Evolutionary conservation across 495 filamentous ascomycete species (phyloP).

Genomic region (Podospora didyma): DNA sequence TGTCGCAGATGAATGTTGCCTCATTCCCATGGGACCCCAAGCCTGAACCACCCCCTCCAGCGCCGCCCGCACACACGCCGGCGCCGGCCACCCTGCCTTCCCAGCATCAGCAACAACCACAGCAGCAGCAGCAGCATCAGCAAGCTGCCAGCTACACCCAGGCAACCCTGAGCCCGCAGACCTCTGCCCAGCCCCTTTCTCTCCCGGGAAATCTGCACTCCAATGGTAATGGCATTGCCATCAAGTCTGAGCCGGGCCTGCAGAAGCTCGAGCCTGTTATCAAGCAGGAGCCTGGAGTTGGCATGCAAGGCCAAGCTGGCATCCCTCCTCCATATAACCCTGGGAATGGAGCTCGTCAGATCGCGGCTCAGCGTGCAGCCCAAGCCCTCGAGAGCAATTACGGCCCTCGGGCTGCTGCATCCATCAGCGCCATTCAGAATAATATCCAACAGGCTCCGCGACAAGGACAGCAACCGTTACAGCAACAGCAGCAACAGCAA

Average conservation of each 20-base stretch:
- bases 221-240: slow-evolving; percentile 42
- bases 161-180: slow-evolving; percentile 32
- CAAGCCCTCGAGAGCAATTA: slow-evolving; percentile 65
- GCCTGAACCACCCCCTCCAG: slow-evolving; percentile 45
- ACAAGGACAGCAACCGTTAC: slow-evolving; percentile 26
- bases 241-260: slow-evolving; percentile 74
- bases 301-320: slow-evolving; percentile 5
- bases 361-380: slow-evolving; percentile 62
- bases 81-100: slow-evolving; percentile 33
- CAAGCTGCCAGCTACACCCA: slow-evolving; percentile 31
- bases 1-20: slow-evolving; percentile 76
- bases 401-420: slow-evolving; percentile 64
- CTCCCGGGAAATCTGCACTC: slow-evolving; percentile 31
- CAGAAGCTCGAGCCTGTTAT: slow-evolving; percentile 40
- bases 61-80: slow-evolving; percentile 29
- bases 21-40: slow-evolving; percentile 94
- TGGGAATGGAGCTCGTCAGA: slow-evolving; percentile 22
- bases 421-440: slow-evolving; percentile 53
- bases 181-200: slow-evolving; percentile 35
- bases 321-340: slow-evolving; percentile 11
- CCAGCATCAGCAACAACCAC: slow-evolving; percentile 28
- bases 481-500: slow-evolving; percentile 26
- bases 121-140: slow-evolving; percentile 28
- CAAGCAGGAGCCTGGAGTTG: slow-evolving; percentile 34
- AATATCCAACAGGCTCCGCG: slow-evolving; percentile 23